Evolutionary conservation across 805 yeast genomes (phyloP), one percentile per base, ranked within the genome.

Genomic region (Wickerhamiella brachini): DNA sequence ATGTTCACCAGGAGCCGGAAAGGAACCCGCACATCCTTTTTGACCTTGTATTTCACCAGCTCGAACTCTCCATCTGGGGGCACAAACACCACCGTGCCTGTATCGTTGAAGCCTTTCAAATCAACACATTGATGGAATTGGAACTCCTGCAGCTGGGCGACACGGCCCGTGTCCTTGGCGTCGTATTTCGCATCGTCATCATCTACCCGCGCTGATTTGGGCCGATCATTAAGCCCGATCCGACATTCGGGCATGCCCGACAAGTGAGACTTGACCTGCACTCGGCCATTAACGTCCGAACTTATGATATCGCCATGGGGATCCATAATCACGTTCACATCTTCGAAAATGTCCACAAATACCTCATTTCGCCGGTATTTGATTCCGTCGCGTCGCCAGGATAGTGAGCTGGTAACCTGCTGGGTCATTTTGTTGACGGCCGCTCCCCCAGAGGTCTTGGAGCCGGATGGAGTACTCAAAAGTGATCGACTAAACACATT

Each of bases 11-110:
- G n/a, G 5, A 45, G 23, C 48, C 71, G 71, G 65, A 87, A 84
- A 3, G 97, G 97, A 29, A 85, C 62, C 48, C 76, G 77, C 53
- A 84, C 68, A 56, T 79, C 78, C 44, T 78, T 78, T 1, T 71
- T 66, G 1, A 76, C 74, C 51, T 81, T 71, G 66, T 87, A 88
- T 37, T 78, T 72, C 89, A 88, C 81, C 53, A 88, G 73, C 64
- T 86, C 90, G 62, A 86, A 85, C 49, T 79, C 78, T 0, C 95
- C 95, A 66, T 87, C 95, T 1, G 95, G 95, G 2, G 95, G 95
- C 12, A 80, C 71, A 56, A 88, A 87, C 45, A 75, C 77, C 52
- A 88, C 82, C 22, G 77, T 68, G 42, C 83, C 70, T 23, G 81
- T 80, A 20, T 71, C 62, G 54, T 84, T 87, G 64, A 82, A 85